These are phyloP conservation scores for Myxozyma vanderwaltii DNA, from an alignment of 805 yeast genomes.

Conservation along the genomic window DNA sequence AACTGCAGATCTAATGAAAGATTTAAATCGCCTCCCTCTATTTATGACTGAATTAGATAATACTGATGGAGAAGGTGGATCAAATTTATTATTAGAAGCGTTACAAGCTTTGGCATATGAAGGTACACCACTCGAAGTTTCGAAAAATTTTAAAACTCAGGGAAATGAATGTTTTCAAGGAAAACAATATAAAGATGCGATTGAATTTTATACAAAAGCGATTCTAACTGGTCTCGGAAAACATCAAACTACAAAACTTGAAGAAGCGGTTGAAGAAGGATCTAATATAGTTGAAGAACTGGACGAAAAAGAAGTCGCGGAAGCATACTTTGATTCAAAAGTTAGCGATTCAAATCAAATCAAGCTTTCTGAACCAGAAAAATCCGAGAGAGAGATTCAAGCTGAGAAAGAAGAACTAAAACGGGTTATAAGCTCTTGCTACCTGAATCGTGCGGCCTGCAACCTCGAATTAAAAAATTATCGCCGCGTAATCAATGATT, in stretches of 20 bases:
- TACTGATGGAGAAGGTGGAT: conserved; percentile 75
- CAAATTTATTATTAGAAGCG: conserved; percentile 72
- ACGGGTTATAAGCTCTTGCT: conserved; percentile 62
- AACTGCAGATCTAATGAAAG: conserved; percentile 73
- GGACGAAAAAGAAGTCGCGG: conserved; percentile 22
- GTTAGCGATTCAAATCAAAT: not conserved
- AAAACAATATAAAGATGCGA: conserved; percentile 74
- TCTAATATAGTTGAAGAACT: conserved; percentile 3
- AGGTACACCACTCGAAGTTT: conserved; percentile 92
- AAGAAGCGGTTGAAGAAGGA: not conserved
- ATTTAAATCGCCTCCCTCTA: conserved; percentile 82
- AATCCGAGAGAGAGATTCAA: conserved; percentile 22
- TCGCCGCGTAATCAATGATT: conserved; percentile 83
- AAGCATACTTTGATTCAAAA: conserved; percentile 19
- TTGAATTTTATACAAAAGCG: conserved; percentile 78
- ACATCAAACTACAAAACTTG: not conserved
- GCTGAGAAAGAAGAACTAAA: conserved; percentile 42
- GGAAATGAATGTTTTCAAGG: conserved; percentile 84
- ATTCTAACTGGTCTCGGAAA: conserved; percentile 54
- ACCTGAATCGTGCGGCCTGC: conserved; percentile 86
- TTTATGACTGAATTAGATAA: conserved; percentile 89
- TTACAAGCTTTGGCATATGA: conserved; percentile 88
- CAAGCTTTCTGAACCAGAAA: conserved; percentile 6
- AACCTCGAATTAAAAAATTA: conserved; percentile 82
- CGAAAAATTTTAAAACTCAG: conserved; percentile 84